Conservation (phyloP, 176 grass and related monocot species). For the Musa troglodytarum region DNA sequence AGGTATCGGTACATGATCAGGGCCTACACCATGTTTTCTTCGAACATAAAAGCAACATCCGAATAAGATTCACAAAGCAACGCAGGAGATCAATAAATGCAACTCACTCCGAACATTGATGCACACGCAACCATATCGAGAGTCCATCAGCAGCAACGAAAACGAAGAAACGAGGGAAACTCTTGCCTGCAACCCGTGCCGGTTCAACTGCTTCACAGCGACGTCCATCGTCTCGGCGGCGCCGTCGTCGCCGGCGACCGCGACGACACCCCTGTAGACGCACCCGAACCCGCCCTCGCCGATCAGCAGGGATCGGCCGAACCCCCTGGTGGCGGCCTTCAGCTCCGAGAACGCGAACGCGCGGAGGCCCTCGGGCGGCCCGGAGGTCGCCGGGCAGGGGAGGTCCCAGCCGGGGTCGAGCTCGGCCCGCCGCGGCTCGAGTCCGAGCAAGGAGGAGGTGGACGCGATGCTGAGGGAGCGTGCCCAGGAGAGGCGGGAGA, state of each 20-base stretch:
- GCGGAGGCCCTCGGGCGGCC: constrained; percentile 5
- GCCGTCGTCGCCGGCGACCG: not conserved
- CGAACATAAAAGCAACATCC: not conserved
- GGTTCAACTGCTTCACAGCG: constrained; percentile 20
- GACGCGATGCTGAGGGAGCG: constrained; percentile 15
- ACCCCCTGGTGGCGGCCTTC: constrained; percentile 17
- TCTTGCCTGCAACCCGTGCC: constrained; percentile 15
- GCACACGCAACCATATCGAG: too few relatives aligned
- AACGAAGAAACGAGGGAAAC: not conserved
- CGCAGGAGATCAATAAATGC: not conserved
- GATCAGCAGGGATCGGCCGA: constrained; percentile 10
- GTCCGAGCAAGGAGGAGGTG: not conserved
- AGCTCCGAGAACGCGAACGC: constrained; percentile 9
- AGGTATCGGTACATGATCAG: not conserved
- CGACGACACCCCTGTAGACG: constrained; percentile 13
- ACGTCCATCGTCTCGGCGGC: constrained; percentile 1
- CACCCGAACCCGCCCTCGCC: constrained; percentile 21
- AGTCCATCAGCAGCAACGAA: not conserved
- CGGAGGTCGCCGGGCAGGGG: not conserved
- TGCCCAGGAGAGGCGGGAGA: constrained; percentile 15
- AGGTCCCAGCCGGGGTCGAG: constrained; percentile 1
- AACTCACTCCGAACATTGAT: not conserved
- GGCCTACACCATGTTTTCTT: not conserved
- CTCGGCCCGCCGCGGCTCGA: not conserved
- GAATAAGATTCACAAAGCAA: too few relatives aligned